These are phyloP conservation scores for Oxyria digyna DNA, from an alignment of 148 eudicot genomes.

Conservation along the genomic window DNA sequence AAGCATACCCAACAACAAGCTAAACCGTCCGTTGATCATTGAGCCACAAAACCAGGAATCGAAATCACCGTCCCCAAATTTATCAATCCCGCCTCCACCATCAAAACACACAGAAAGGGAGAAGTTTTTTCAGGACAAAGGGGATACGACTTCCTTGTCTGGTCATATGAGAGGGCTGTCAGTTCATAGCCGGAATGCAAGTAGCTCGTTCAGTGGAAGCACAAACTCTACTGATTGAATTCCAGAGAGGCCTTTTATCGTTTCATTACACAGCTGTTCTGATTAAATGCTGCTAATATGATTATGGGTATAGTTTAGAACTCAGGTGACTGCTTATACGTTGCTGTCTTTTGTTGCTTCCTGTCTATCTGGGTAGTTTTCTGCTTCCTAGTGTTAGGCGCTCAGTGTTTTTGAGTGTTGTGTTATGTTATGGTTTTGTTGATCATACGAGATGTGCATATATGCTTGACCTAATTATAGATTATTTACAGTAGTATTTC, in stretches of 20 bases:
- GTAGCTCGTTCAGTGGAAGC: conserved; percentile 70
- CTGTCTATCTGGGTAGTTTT: neutral
- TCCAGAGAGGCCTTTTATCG: too few species aligned
- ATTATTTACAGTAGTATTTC: too few species aligned
- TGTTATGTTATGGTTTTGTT: neutral
- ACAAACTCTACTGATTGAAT: conserved; percentile 30
- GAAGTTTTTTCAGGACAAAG: conserved; percentile 75
- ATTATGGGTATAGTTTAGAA: conserved; percentile 5
- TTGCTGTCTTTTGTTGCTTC: neutral
- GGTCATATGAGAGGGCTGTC: conserved; percentile 76
- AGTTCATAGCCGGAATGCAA: conserved; percentile 55
- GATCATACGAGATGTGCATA: neutral
- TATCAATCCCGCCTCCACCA: conserved; percentile 87
- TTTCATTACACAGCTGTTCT: neutral
- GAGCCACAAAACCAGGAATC: conserved; percentile 19
- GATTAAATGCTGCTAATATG: neutral
- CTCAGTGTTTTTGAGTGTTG: neutral
- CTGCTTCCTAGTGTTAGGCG: neutral
- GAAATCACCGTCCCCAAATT: conserved; percentile 15
- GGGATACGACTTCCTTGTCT: conserved; percentile 41
- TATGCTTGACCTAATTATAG: neutral
- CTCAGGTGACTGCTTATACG: neutral
- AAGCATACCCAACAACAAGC: conserved; percentile 28
- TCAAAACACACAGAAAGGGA: conserved; percentile 84
- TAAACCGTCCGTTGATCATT: conserved; percentile 43